Conservation (phyloP, 106 monocot species). For the Dioscorea alata region DNA sequence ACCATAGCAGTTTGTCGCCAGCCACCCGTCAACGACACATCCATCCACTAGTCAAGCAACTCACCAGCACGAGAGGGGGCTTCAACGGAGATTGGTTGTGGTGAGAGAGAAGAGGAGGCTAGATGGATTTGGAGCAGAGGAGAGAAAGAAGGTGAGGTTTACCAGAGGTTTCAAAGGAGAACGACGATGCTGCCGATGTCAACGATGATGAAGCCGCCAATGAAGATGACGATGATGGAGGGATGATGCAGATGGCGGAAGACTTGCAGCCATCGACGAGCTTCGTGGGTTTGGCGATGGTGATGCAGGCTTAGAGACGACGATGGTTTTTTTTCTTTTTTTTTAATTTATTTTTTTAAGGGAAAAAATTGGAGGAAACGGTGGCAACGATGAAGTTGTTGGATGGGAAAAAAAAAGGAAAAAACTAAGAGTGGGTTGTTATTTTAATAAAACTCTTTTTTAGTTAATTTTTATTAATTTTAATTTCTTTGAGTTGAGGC, state of each 20-base stretch:
- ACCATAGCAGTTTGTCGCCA: too few species aligned
- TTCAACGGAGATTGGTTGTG: conserved; percentile 18
- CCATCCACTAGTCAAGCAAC: too few species aligned
- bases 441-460: too few species aligned
- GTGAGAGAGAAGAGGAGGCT: conserved; percentile 5
- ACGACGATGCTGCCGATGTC: conserved; percentile 10
- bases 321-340: background rate
- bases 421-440: too few species aligned
- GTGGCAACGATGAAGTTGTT: background rate
- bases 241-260: conserved; percentile 46
- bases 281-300: conserved; percentile 32
- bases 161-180: background rate
- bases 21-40: too few species aligned
- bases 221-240: conserved; percentile 7
- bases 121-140: conserved; percentile 39
- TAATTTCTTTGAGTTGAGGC: background rate
- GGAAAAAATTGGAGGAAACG: background rate
- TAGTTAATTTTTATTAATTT: background rate
- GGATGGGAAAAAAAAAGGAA: background rate
- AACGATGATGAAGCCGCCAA: background rate
- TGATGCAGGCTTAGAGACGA: background rate
- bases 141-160: conserved; percentile 26
- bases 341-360: background rate
- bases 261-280: conserved; percentile 80
- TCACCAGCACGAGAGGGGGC: conserved; percentile 29